Conservation (phyloP, 164 flowering plant species). For the Tinospora cordifolia region DNA sequence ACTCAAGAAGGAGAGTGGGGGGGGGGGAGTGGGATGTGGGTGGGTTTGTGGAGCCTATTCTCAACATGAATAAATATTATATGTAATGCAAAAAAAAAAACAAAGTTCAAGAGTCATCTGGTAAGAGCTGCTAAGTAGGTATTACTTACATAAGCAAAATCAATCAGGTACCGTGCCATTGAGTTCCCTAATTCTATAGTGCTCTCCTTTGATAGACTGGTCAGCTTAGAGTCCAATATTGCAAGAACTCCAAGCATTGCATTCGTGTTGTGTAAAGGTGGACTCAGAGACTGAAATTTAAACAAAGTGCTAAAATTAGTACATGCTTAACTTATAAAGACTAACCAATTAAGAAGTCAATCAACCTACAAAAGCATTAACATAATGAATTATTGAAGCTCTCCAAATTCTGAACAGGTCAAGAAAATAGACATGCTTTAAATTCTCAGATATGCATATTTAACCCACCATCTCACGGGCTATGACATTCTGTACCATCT, state of each 20-base stretch:
- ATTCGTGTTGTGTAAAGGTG: constrained; percentile 52
- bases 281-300: constrained; percentile 35
- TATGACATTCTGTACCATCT: constrained; percentile 46
- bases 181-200: constrained; percentile 33
- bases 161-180: constrained; percentile 48
- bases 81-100: neutral
- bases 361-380: neutral
- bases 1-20: no score
- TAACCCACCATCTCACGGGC: constrained; percentile 48
- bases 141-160: constrained; percentile 45
- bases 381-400: neutral
- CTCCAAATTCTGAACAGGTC: neutral
- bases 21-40: no score
- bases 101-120: neutral
- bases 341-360: neutral
- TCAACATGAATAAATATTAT: neutral
- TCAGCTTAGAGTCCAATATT: constrained; percentile 41
- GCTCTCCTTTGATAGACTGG: constrained; percentile 47
- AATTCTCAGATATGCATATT: neutral
- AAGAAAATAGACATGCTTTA: neutral
- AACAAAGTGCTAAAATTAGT: neutral
- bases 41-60: no score
- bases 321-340: neutral
- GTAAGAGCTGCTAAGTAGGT: neutral
- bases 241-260: constrained; percentile 55